These are phyloP conservation scores for Sanghuangporus baumii DNA, from an alignment of 1,284 basidiomycete species.

Conservation along the genomic window DNA sequence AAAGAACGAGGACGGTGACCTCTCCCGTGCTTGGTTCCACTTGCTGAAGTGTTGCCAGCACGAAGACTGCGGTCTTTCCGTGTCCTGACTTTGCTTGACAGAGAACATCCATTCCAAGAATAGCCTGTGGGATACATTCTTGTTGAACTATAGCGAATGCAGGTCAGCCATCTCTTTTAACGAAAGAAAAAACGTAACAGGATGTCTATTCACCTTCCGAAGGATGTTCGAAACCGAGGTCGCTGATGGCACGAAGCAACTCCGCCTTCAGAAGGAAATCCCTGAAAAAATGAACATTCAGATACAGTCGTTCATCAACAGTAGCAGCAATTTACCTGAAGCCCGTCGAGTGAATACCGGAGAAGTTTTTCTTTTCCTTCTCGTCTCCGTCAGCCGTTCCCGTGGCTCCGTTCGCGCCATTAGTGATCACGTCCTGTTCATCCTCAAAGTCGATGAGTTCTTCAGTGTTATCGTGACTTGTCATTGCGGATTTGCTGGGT, in stretches of 20 bases:
- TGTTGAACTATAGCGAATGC: constrained; percentile 81
- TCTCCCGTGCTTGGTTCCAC: constrained; percentile 98
- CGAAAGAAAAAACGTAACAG: not conserved
- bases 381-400: constrained; percentile 63
- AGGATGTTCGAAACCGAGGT: constrained; percentile 99
- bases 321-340: constrained; percentile 57
- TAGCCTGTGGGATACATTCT: constrained; percentile 99
- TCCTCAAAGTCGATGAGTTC: constrained; percentile 94
- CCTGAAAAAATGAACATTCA: constrained; percentile 37
- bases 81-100: constrained; percentile 99
- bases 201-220: constrained; percentile 77
- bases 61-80: constrained; percentile 99
- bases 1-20: constrained; percentile 95
- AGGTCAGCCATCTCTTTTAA: constrained; percentile 1
- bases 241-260: constrained; percentile 94
- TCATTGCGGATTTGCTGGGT: constrained; percentile 2
- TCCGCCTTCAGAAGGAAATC: constrained; percentile 98
- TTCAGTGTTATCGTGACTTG: constrained; percentile 60
- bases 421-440: constrained; percentile 80
- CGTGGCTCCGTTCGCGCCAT: constrained; percentile 45
- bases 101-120: constrained; percentile 98
- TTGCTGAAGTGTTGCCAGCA: constrained; percentile 96
- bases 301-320: not conserved
- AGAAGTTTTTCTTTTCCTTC: constrained; percentile 95
- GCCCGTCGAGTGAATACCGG: constrained; percentile 94